phyloP scores from a whole-genome alignment of 2,329 filamentous ascomycete genomes.

The Colletotrichum caudatum region DNA sequence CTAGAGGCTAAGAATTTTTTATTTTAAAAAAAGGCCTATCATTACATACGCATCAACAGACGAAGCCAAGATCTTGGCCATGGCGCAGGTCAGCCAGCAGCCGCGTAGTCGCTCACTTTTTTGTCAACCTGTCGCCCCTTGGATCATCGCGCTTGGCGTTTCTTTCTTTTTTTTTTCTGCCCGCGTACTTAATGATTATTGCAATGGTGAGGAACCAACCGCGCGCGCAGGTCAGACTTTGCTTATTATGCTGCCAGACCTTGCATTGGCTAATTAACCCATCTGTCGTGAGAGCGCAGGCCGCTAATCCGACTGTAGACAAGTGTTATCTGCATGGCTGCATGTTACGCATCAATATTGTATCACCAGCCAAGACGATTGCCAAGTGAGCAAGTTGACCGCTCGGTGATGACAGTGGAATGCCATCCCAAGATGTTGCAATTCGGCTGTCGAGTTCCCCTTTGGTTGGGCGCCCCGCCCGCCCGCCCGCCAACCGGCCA shows the following conservation, averaged over 20 bases:
- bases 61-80: constrained; percentile 15
- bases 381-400: neutral
- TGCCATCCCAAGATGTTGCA: neutral
- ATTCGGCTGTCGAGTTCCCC: neutral
- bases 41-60: neutral
- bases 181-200: neutral
- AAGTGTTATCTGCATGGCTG: constrained; percentile 1
- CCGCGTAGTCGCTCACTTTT: neutral
- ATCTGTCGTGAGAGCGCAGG: constrained; percentile 16
- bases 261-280: constrained; percentile 2
- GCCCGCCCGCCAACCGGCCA: neutral
- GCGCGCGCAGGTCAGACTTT: neutral
- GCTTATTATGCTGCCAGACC: neutral
- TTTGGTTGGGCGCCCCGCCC: neutral
- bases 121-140: too few relatives aligned
- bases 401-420: neutral
- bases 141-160: neutral
- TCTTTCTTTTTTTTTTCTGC: neutral
- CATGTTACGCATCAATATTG: neutral
- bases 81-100: constrained; percentile 21
- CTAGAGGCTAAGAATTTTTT: too few relatives aligned
- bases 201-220: too few relatives aligned
- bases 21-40: too few relatives aligned
- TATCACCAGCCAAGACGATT: neutral
- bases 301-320: neutral